Percentiles rank a stretch among this genome's conserved stretches.
These are phyloP conservation scores for Schizophyllum amplum DNA, from an alignment of 1,284 basidiomycete species.

Conservation along the genomic window DNA sequence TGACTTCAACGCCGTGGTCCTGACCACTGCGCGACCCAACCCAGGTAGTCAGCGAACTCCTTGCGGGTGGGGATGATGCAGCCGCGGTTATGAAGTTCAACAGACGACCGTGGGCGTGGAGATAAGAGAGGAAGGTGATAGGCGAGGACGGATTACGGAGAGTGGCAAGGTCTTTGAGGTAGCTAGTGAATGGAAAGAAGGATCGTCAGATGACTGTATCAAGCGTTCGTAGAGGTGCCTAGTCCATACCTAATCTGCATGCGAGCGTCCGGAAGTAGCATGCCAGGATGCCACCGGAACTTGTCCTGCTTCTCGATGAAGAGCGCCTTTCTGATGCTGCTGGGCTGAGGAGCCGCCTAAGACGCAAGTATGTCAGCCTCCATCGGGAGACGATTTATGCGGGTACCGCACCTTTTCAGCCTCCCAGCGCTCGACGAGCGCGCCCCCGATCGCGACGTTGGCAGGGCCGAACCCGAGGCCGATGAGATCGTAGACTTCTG, in stretches of 20 bases:
- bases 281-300: conserved; percentile 52
- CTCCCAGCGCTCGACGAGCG: conserved; percentile 34
- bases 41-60: conserved; percentile 53
- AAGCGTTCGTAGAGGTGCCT: no score
- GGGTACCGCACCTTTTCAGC: neutral
- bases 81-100: conserved; percentile 72
- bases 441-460: conserved; percentile 49
- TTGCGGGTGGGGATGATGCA: conserved; percentile 91
- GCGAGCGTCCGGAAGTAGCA: conserved; percentile 46
- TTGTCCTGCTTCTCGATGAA: conserved; percentile 44
- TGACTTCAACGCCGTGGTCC: conserved; percentile 33
- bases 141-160: conserved; percentile 46
- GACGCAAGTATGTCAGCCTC: conserved; percentile 8
- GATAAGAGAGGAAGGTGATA: conserved; percentile 51
- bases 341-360: neutral
- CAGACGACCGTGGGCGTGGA: conserved; percentile 43
- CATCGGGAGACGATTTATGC: neutral
- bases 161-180: conserved; percentile 54
- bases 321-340: conserved; percentile 28
- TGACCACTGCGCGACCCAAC: conserved; percentile 44
- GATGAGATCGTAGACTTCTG: conserved; percentile 37
- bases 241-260: conserved; percentile 59
- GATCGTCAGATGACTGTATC: neutral
- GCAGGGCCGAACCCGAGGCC: conserved; percentile 56
- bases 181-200: conserved; percentile 26